Conservation (phyloP, 108 stramenopile genomes). For the Cylindrotheca closterium region DNA sequence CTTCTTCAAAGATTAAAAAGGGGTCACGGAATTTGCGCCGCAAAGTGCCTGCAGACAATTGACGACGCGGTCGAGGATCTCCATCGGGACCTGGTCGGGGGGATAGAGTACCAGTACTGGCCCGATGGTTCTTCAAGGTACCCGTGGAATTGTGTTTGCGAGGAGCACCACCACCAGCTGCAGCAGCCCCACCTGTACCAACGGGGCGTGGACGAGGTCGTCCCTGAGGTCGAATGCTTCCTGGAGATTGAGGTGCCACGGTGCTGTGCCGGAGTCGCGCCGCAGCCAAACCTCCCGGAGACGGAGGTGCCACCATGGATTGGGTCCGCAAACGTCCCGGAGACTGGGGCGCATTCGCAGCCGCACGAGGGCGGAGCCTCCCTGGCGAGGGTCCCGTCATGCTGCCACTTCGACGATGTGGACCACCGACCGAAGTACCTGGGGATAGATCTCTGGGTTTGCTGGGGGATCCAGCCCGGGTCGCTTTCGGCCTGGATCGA, state of each 20-base stretch:
- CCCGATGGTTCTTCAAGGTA: neutral
- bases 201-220: neutral
- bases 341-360: no score
- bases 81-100: neutral
- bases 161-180: neutral
- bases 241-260: neutral
- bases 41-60: neutral
- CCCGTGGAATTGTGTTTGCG: neutral
- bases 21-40: constrained; percentile 12
- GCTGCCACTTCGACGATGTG: no score
- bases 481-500: no score
- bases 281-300: no score
- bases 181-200: neutral
- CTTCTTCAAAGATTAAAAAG: constrained; percentile 12
- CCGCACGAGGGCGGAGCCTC: no score
- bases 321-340: no score
- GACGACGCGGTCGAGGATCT: neutral
- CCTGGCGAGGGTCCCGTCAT: no score
- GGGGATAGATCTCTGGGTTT: no score
- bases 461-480: no score
- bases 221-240: neutral
- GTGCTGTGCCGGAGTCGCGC: no score
- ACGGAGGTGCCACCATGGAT: no score
- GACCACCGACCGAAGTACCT: no score
- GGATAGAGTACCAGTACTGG: neutral